These are phyloP conservation scores for Hypoxylon fuscum DNA, from an alignment of 495 filamentous ascomycete species.

Conservation along the genomic window DNA sequence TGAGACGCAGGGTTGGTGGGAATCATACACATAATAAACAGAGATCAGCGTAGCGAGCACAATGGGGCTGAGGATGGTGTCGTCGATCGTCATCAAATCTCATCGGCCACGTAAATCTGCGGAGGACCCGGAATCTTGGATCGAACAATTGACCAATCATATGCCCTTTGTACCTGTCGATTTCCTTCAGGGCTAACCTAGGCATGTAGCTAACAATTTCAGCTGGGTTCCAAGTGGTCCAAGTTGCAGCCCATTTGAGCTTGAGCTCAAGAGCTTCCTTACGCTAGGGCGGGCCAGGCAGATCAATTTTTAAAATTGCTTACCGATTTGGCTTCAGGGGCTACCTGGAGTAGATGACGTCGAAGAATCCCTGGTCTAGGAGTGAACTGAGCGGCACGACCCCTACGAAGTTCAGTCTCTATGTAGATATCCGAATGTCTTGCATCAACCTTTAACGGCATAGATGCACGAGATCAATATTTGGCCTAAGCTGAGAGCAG, in stretches of 20 bases:
- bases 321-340: neutral
- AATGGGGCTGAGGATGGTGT: constrained; percentile 10
- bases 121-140: constrained; percentile 35
- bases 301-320: constrained; percentile 10
- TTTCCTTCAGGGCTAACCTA: neutral
- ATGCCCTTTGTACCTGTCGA: constrained; percentile 24
- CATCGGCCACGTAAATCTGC: constrained; percentile 31
- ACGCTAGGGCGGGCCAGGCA: constrained; percentile 15
- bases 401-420: constrained; percentile 7
- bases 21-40: neutral
- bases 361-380: constrained; percentile 10
- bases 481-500: neutral
- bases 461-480: neutral
- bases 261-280: constrained; percentile 13
- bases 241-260: constrained; percentile 2
- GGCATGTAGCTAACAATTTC: constrained; percentile 1
- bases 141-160: constrained; percentile 24
- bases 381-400: neutral
- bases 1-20: neutral
- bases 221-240: constrained; percentile 12
- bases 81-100: constrained; percentile 33
- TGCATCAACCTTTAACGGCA: neutral
- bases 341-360: constrained; percentile 10
- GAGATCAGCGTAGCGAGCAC: constrained; percentile 15
- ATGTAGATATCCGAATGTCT: constrained; percentile 3